Evolutionary conservation across 305 asterid species (phyloP), one percentile per base, ranked within the genome.

Genomic region (Fraxinus sp.): DNA sequence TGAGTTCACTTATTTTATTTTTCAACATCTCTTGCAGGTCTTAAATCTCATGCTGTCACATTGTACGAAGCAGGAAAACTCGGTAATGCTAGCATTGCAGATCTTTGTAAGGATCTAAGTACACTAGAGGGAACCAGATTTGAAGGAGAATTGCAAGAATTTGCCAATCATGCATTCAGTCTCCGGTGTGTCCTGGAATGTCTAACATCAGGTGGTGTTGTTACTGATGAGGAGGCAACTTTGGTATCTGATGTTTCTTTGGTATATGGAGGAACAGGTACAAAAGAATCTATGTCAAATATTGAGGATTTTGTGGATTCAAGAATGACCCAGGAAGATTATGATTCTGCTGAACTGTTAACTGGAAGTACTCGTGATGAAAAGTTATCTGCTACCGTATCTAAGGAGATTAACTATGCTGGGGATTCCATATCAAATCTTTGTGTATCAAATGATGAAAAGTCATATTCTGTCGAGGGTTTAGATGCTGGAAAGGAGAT

Each of bases 91-190:
- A 90, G 97, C 88, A 96, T 94, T 79, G 85, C 88, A 83, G 98
- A 96, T 90, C 98, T 96, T 82, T 96, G 99, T 82, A 91, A 77
- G 83, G 99, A 96, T 89, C 94, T 96, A 84, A 86, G 92, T 77
- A 90, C 98, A 44, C 89, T 96, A 37, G 99, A 96, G 88, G 97
- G 99, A 82, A 84, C 96, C 83, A 96, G 92, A 89, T 96, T 94
- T 87, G 99, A 96, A 91, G 98, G 99, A 77, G 99, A 94, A 83
- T 89, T 96, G 84, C 98, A 94, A 91, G 98, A 96, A 86, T 96
- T 96, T 73, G 98, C 99, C 79, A 90, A 96, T 88, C 99, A 96
- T 89, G 99, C 98, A 78, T 96, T 96, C 90, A 96, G 99, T 86
- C 93, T 96, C 78, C 91, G 99, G 76, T 91, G 97, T 88, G 86